These are phyloP conservation scores for Leishmania arabica DNA, from an alignment of 208 protist species.

Conservation along the genomic window DNA sequence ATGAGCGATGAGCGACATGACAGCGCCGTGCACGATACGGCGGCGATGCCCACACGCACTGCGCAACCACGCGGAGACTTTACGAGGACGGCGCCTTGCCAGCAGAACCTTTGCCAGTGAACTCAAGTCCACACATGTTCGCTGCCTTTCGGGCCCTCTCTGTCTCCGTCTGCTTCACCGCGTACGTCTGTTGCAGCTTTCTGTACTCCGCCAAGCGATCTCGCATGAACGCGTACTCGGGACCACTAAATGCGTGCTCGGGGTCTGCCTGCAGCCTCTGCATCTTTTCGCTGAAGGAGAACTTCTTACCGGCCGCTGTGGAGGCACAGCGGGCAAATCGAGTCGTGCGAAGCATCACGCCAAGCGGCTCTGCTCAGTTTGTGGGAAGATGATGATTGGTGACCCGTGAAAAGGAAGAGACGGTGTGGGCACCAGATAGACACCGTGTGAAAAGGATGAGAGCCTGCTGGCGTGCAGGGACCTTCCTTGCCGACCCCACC, in stretches of 20 bases:
- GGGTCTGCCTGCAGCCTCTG: constrained; percentile 27
- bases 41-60: neutral
- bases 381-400: neutral
- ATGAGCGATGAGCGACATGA: neutral
- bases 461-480: neutral
- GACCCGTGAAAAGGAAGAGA: neutral
- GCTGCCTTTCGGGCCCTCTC: constrained; percentile 76
- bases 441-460: neutral
- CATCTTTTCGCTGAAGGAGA: constrained; percentile 38
- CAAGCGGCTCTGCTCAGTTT: neutral
- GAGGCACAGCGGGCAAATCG: constrained; percentile 16
- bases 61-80: neutral
- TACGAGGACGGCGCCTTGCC: constrained; percentile 18
- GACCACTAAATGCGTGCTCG: constrained; percentile 34
- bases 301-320: constrained; percentile 11
- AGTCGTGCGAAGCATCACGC: constrained; percentile 11
- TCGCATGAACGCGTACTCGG: constrained; percentile 69
- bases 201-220: constrained; percentile 69
- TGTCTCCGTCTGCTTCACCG: constrained; percentile 87
- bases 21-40: neutral
- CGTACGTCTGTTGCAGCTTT: constrained; percentile 67
- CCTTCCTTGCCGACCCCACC: neutral
- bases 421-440: neutral
- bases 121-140: constrained; percentile 84
- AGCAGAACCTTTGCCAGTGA: constrained; percentile 56